A percentile compares a stretch with the other conserved stretches of the same genome.
These are phyloP conservation scores for Acorus calamus DNA, from an alignment of 106 monocot species.

Conservation along the genomic window DNA sequence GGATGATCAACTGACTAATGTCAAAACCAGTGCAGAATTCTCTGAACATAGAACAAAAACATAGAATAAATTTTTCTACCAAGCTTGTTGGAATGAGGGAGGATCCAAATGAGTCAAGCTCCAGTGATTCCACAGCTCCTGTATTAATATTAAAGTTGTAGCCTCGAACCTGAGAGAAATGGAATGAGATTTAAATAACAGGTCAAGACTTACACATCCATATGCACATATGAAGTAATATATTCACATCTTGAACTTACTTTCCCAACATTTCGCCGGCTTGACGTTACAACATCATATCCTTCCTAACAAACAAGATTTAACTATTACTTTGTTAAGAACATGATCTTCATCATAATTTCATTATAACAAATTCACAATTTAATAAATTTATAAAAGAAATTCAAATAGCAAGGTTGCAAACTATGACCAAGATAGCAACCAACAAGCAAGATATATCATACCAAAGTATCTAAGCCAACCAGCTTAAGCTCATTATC, in stretches of 20 bases:
- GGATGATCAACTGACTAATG: not conserved
- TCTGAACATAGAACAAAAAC: not conserved
- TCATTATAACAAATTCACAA: too few relatives aligned
- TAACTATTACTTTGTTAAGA: constrained; percentile 7
- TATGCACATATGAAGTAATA: not conserved
- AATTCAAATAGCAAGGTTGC: not conserved
- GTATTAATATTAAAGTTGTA: constrained; percentile 72
- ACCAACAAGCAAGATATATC: not conserved
- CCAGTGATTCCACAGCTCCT: constrained; percentile 65
- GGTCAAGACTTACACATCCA: not conserved
- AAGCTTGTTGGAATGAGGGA: constrained; percentile 71
- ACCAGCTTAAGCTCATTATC: constrained; percentile 70
- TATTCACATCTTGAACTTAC: constrained; percentile 20
- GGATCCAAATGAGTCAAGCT: constrained; percentile 80
- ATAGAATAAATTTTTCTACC: constrained; percentile 21
- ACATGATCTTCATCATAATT: not conserved
- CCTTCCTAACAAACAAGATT: constrained; percentile 54
- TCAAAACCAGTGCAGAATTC: not conserved
- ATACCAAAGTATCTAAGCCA: constrained; percentile 78
- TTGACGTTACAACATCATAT: constrained; percentile 51
- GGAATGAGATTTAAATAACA: not conserved
- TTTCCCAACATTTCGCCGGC: constrained; percentile 59
- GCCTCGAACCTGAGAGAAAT: constrained; percentile 53
- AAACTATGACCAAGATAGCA: not conserved
- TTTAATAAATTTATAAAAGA: too few relatives aligned